A percentile compares a stretch with the other conserved stretches of the same genome.
Evolutionary conservation across 108 stramenopile genomes (phyloP).

Genomic region (Fistulifera pelliculosa): DNA sequence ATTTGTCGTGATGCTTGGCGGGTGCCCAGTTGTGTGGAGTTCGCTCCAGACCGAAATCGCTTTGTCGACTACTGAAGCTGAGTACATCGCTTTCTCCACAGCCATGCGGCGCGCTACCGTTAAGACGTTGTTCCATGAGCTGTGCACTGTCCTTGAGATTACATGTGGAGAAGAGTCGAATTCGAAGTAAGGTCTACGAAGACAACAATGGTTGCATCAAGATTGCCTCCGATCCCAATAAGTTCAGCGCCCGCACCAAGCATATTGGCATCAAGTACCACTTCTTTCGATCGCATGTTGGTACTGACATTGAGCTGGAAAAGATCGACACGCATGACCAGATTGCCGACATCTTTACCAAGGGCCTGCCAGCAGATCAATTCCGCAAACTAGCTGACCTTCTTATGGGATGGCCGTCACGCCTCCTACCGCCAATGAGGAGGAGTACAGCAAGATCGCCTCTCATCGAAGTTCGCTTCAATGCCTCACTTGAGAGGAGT

Average conservation of each 20-base stretch:
- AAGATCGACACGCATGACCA: slow-evolving; percentile 1
- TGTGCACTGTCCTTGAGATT: too few species aligned
- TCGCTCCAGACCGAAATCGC: slow-evolving; percentile 10
- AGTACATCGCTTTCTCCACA: slow-evolving; percentile 13
- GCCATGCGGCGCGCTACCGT: slow-evolving; percentile 20
- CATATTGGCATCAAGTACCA: slow-evolving; percentile 8
- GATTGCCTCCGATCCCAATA: slow-evolving; percentile 1
- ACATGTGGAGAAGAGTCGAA: too few species aligned
- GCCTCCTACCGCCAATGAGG: too few species aligned
- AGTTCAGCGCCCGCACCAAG: slow-evolving; percentile 14
- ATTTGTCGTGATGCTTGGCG: slow-evolving; percentile 17
- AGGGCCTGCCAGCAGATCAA: background rate
- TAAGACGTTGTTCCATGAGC: slow-evolving; percentile 12
- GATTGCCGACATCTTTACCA: slow-evolving; percentile 8
- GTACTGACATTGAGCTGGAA: background rate
- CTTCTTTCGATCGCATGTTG: slow-evolving; percentile 9
- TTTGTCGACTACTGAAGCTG: slow-evolving; percentile 22
- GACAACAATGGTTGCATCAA: slow-evolving; percentile 15
- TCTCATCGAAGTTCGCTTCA: too few species aligned
- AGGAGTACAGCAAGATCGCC: too few species aligned
- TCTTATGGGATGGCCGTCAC: too few species aligned
- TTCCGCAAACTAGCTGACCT: too few species aligned
- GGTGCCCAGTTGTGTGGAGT: slow-evolving; percentile 27
- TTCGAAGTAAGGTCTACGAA: slow-evolving; percentile 15
- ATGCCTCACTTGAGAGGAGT: too few species aligned